Evolutionary conservation across 495 filamentous ascomycete species (phyloP).

Genomic region (Xylaria castorea): DNA sequence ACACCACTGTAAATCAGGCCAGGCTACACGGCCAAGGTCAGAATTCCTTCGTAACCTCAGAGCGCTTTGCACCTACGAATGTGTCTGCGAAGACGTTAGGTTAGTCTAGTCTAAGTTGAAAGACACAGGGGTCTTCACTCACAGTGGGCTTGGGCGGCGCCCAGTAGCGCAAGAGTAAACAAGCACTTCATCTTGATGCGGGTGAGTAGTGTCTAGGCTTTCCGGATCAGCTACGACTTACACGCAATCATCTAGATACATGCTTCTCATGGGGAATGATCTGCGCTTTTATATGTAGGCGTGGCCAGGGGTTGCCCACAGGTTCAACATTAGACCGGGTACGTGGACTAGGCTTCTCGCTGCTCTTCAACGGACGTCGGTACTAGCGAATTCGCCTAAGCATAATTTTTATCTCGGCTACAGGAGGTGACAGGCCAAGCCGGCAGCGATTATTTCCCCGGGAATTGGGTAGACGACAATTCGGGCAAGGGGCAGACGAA

Average conservation of each 20-base stretch:
- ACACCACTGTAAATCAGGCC: slow-evolving; percentile 29
- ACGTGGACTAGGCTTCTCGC: not conserved
- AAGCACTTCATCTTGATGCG: slow-evolving; percentile 27
- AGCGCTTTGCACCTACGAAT: slow-evolving; percentile 18
- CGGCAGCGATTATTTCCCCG: not conserved
- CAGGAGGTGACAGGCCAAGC: not conserved
- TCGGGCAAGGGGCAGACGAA: not conserved
- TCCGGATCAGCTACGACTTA: slow-evolving; percentile 7
- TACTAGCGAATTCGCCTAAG: not conserved
- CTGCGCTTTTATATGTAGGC: slow-evolving; percentile 25
- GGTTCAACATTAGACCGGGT: not conserved
- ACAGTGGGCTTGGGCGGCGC: slow-evolving; percentile 30
- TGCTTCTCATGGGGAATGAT: slow-evolving; percentile 19
- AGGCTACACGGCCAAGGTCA: slow-evolving; percentile 18
- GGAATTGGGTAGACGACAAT: not conserved
- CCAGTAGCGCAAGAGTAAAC: slow-evolving; percentile 21
- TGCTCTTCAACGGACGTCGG: not conserved
- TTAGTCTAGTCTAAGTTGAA: not conserved
- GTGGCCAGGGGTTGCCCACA: not conserved
- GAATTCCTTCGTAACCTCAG: not conserved
- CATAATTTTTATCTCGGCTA: not conserved
- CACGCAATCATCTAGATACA: not conserved
- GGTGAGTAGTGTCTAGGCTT: not conserved
- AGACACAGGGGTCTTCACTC: not conserved
- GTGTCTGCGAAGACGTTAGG: slow-evolving; percentile 25